phyloP scores from a whole-genome alignment of 139 green algal species.

The Eudorina sp. region DNA sequence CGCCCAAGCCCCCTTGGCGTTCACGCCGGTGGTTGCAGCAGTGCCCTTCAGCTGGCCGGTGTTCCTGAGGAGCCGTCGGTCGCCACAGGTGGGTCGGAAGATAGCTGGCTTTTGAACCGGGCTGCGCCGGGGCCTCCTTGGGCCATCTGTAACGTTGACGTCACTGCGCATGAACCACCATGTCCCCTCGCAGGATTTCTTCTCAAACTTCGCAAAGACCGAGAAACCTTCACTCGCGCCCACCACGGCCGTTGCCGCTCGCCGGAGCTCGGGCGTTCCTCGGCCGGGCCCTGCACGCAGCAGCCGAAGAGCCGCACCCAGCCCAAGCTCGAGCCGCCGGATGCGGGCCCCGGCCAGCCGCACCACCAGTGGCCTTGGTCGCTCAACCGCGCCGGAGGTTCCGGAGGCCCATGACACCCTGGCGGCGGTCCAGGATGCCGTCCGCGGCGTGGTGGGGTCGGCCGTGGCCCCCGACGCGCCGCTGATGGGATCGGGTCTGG shows the following conservation, averaged over 20 bases:
- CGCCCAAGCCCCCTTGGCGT: not conserved
- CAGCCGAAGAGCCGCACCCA: no score
- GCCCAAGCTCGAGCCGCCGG: not conserved
- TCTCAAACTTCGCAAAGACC: not conserved
- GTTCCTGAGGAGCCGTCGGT: conserved; percentile 34
- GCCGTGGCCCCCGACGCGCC: conserved; percentile 69
- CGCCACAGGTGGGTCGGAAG: not conserved
- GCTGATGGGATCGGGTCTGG: conserved; percentile 84
- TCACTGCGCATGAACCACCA: no score
- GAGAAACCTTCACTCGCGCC: not conserved
- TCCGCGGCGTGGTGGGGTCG: conserved; percentile 11
- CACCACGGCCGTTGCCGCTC: not conserved
- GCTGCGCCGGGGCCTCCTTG: no score
- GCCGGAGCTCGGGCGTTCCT: not conserved
- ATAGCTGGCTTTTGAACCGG: no score
- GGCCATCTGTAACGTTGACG: no score
- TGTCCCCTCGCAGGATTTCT: conserved; percentile 51
- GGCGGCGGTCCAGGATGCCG: not conserved
- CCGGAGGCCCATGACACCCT: not conserved
- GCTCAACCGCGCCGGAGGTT: no score
- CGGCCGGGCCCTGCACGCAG: not conserved
- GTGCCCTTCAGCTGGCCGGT: conserved; percentile 55
- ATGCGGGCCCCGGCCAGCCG: not conserved
- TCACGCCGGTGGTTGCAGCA: not conserved
- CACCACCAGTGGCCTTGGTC: not conserved